These are phyloP conservation scores for Fomitiporia mediterranea DNA, from an alignment of 1,284 basidiomycete genomes.

Conservation along the genomic window DNA sequence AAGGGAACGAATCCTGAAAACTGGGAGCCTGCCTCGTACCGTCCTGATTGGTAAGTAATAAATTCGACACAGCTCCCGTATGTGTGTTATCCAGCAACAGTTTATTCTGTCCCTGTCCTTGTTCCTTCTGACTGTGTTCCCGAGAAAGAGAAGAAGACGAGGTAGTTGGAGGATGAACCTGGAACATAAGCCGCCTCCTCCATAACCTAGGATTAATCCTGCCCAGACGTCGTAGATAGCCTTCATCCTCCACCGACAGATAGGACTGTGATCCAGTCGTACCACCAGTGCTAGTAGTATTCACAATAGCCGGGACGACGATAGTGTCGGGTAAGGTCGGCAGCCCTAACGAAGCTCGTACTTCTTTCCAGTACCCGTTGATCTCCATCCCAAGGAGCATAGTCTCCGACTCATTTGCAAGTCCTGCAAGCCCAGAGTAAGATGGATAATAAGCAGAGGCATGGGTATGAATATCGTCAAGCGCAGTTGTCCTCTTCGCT, in stretches of 20 bases:
- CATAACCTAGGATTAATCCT: slow-evolving; percentile 2
- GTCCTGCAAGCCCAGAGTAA: neutral
- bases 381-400: slow-evolving; percentile 14
- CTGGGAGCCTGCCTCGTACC: too few relatives aligned
- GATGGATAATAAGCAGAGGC: neutral
- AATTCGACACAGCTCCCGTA: neutral
- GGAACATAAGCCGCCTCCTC: neutral
- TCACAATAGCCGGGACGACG: neutral
- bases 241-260: neutral
- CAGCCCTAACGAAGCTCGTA: slow-evolving; percentile 29
- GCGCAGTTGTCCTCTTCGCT: neutral
- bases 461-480: too few relatives aligned
- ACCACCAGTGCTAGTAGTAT: neutral
- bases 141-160: slow-evolving; percentile 25
- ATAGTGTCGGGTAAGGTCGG: slow-evolving; percentile 21
- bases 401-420: neutral
- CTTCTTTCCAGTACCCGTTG: slow-evolving; percentile 30
- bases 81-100: too few relatives aligned
- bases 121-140: neutral
- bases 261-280: neutral
- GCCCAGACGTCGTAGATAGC: neutral
- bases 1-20: too few relatives aligned
- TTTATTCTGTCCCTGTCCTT: neutral
- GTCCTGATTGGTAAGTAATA: too few relatives aligned
- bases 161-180: slow-evolving; percentile 7